phyloP scores from a whole-genome alignment of 306 rosid species.

The Quercus cerris region DNA sequence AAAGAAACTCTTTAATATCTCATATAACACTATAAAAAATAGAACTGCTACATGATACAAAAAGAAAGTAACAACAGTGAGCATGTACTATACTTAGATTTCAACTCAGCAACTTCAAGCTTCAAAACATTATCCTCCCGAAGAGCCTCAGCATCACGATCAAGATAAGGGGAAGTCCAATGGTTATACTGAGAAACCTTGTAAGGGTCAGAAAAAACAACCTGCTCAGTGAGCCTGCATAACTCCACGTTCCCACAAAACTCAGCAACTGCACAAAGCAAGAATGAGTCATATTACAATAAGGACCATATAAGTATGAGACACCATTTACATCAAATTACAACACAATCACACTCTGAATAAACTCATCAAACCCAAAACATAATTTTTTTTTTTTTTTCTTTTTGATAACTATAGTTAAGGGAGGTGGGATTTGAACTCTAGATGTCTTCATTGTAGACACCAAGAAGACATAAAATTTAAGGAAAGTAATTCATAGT shows the following conservation, averaged over 20 bases:
- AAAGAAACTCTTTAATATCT: conserved; percentile 6
- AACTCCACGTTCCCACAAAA: conserved; percentile 87
- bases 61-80: neutral
- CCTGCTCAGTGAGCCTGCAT: conserved; percentile 88
- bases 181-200: conserved; percentile 72
- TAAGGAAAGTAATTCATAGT: neutral
- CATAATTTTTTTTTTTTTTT: too few relatives aligned
- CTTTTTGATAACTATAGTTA: too few relatives aligned
- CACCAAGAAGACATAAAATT: too few relatives aligned
- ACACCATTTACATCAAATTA: too few relatives aligned
- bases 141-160: conserved; percentile 76
- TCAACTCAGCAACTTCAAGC: conserved; percentile 85
- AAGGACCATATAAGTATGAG: neutral
- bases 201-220: conserved; percentile 93
- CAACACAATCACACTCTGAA: neutral
- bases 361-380: neutral
- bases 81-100: conserved; percentile 53
- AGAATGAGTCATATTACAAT: neutral
- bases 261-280: conserved; percentile 67
- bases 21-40: neutral
- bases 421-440: too few relatives aligned
- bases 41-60: neutral
- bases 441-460: too few relatives aligned
- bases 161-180: conserved; percentile 82
- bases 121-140: conserved; percentile 75